Evolutionary conservation across 768 basidiomycete species (phyloP), one percentile per base, ranked within the genome.

Genomic region (Scleroderma citrinum): DNA sequence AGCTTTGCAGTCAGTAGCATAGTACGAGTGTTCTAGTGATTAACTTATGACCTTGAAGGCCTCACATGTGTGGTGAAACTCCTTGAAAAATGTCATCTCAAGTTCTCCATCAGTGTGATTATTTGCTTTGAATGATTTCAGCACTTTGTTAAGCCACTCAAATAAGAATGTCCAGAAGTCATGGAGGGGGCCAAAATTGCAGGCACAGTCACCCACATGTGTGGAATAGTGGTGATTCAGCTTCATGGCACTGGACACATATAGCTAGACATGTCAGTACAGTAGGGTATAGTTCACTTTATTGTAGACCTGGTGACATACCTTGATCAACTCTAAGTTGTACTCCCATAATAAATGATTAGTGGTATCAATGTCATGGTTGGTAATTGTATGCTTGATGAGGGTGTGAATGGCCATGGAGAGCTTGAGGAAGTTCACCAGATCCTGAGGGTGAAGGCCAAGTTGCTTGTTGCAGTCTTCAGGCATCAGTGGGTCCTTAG

Each of bases 161-260:
- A 64, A 67, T 0, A 70, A 55, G 44, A 71, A 72, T 0, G 59
- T 66, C 71, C 70, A 72, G 46, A 71, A 72, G 7, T 59, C 59
- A 8, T 29, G 26, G 5, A 29, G 8, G 26, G 26, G 26, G 26
- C 26, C 26, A 29, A 29, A 29, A 34, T 68, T 62, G 1, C 51
- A 54, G 1, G 67, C 51, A 38, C 51, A 60, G 0, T 51, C 56
- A 0, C 56, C 32, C 0, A 66, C 58, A 34, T 73, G 71, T 1
- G 60, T 67, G 0, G 59, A 56, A 26, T 65, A 72, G 46, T 73
- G 72, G 38, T 69, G 66, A 49, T 72, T 74, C 3, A 67, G 72
- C 19, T 56, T 55, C 5, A 74, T 62, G 3, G 59, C 54, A 0
- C 47, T 51, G 0, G 54, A 50, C 0, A 69, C 65, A 42, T 71